A percentile compares a stretch with the other conserved stretches of the same genome.
These are phyloP conservation scores for Alternaria novae-zelandiae DNA, from an alignment of 2,329 filamentous ascomycete genomes.

Conservation along the genomic window DNA sequence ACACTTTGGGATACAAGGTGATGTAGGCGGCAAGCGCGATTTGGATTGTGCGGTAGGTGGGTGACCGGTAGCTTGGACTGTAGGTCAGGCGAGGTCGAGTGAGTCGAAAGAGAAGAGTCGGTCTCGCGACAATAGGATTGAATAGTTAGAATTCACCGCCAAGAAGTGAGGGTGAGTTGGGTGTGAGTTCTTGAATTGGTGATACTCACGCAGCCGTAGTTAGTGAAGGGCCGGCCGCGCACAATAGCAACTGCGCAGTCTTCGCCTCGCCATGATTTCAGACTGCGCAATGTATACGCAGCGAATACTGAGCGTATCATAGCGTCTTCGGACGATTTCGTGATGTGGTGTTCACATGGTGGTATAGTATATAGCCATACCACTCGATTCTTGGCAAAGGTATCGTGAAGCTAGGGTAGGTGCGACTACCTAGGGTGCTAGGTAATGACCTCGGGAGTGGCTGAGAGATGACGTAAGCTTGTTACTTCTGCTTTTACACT, in stretches of 20 bases:
- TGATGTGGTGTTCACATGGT: background rate
- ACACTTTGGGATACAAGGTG: background rate
- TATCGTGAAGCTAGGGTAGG: background rate
- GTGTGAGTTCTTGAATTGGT: background rate
- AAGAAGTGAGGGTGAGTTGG: background rate
- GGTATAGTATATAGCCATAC: background rate
- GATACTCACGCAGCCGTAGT: background rate
- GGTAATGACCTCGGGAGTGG: too few species aligned
- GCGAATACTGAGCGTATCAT: fast-evolving
- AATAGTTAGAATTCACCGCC: background rate
- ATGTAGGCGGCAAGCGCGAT: background rate
- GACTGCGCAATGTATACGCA: background rate
- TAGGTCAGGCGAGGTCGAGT: background rate
- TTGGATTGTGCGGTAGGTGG: background rate
- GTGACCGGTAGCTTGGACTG: background rate
- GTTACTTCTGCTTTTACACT: background rate
- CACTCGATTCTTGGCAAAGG: fast-evolving
- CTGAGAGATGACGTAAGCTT: background rate
- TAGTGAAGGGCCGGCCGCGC: background rate
- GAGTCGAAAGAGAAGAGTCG: background rate
- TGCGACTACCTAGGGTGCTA: too few species aligned
- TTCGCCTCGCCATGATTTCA: background rate
- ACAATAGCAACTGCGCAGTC: background rate
- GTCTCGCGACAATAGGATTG: background rate
- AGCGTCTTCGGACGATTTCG: background rate